Base-by-base conservation (phyloP, 352 stramenopile species). In the Phytophthora quininea region DNA sequence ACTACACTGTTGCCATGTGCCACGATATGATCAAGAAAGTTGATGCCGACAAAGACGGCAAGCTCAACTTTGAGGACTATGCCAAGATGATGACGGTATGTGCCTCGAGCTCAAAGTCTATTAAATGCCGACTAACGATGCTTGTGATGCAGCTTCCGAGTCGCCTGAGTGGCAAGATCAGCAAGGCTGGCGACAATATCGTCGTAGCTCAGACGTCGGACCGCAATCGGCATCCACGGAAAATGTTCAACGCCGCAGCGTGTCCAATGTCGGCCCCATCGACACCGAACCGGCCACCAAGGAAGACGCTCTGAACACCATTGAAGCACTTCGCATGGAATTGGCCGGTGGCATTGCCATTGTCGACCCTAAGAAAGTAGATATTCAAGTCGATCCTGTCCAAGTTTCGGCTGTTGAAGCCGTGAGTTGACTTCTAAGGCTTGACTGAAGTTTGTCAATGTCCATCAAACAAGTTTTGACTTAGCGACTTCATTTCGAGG, bases 51-150 rank as follows among this genome's bases (percentile, higher is more conserved):
- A 79, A 82, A 37, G 85, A 93, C 42, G 85, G 85, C 55, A 88
- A 87, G 52, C 74, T 92, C 24, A 81, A 83, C 29, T 90, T 86
- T 30, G 72, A 88, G 2, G 85, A 93, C 62, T 93, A 92, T 55
- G 69, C 69, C 37, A 89, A 88, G 31, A 83, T 93, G 70, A 74
- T 93, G 62, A 87, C 84, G 60, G 59, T 74, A 2, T 70, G 12
- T 43, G 11, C 3, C 8, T 30, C 19, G 5, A 30, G 54, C 14
- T 4, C 8, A 43, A 11, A 5, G n/a, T 33, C 30, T 32, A 45
- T 46, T 24, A 12, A 14, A 40, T 46, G 50, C 11, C 30, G 50
- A 43, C 32, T 57, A 29, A 46, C 19, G 14, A 2, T 51, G 47
- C 37, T 38, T 33, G 8, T 53, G 24, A 11, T 4, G 24, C 11